A percentile compares a stretch with the other conserved stretches of the same genome.
These are phyloP conservation scores for Fusarium tricinctum DNA, from an alignment of 2,329 filamentous ascomycete genomes.

Conservation along the genomic window DNA sequence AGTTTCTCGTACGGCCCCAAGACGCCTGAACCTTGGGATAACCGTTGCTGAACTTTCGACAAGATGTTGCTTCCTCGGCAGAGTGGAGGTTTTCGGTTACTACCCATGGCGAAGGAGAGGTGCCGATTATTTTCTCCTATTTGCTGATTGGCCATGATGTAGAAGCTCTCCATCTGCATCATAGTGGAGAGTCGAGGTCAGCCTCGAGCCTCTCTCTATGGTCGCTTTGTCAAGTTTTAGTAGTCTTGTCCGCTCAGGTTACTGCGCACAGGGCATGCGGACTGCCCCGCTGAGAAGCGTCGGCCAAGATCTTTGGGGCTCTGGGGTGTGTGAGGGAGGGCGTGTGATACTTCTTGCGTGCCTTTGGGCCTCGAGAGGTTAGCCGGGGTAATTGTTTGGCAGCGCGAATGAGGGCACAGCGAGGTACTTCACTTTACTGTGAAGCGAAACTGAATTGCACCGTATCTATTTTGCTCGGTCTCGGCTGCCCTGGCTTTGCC, in stretches of 20 bases:
- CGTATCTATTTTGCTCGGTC: conserved; percentile 38
- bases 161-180: conserved; percentile 17
- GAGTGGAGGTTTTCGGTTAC: conserved; percentile 52
- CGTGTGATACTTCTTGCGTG: conserved; percentile 7
- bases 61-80: conserved; percentile 46
- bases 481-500: conserved; percentile 43
- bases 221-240: conserved; percentile 24
- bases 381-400: conserved; percentile 28
- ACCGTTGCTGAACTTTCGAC: conserved; percentile 21
- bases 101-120: conserved; percentile 50
- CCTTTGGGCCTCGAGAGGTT: conserved; percentile 33
- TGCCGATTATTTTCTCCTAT: conserved; percentile 50
- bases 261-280: conserved; percentile 15
- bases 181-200: conserved; percentile 12
- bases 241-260: conserved; percentile 23
- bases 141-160: conserved; percentile 30
- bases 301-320: conserved; percentile 31
- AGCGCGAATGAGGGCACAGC: conserved; percentile 15
- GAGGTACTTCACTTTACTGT: conserved; percentile 40
- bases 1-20: conserved; percentile 39
- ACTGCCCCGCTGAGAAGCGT: conserved; percentile 19
- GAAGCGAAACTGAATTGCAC: conserved; percentile 37
- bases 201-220: conserved; percentile 16
- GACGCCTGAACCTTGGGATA: conserved; percentile 25
- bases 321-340: conserved; percentile 19